Evolutionary conservation across 169 alveolate species (phyloP).

Genomic region (Babesia bovis): DNA sequence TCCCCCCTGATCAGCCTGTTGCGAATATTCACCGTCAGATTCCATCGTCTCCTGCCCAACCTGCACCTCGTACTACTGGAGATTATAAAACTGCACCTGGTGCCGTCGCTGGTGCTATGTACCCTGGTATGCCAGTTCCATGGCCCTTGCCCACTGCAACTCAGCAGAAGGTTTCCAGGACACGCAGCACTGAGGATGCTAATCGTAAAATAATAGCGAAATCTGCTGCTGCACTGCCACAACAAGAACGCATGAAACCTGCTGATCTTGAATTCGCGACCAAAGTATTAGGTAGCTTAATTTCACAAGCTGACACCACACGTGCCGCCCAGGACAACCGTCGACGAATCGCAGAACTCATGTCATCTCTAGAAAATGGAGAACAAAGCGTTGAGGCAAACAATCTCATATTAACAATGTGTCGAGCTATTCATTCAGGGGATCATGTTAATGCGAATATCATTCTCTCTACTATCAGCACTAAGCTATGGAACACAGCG

Average conservation of each 20-base stretch:
- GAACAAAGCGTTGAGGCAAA: conserved; percentile 76
- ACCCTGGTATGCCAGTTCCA: conserved; percentile 88
- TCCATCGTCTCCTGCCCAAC: conserved; percentile 2
- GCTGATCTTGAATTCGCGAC: conserved; percentile 63
- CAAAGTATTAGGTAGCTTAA: conserved; percentile 41
- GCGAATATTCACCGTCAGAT: background rate
- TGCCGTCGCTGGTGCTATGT: conserved; percentile 82
- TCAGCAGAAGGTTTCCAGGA: conserved; percentile 72
- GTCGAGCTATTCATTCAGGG: conserved; percentile 73
- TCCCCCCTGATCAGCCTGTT: background rate
- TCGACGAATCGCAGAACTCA: conserved; percentile 70
- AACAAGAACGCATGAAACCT: conserved; percentile 67
- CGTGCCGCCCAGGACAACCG: conserved; percentile 72
- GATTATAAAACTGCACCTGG: conserved; percentile 76
- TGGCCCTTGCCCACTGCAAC: conserved; percentile 89
- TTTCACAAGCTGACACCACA: conserved; percentile 60
- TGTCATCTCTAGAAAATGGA: conserved; percentile 72
- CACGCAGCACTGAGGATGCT: conserved; percentile 69
- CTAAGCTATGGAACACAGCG: conserved; percentile 78
- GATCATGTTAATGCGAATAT: conserved; percentile 78
- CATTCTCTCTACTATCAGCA: conserved; percentile 72
- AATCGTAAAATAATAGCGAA: conserved; percentile 47
- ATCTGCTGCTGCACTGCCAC: conserved; percentile 62
- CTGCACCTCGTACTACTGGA: background rate
- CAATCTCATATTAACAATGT: conserved; percentile 66